Evolutionary conservation across 2,329 filamentous ascomycete species (phyloP), one percentile per base, ranked within the genome.

Genomic region (Aspergillus ruber): DNA sequence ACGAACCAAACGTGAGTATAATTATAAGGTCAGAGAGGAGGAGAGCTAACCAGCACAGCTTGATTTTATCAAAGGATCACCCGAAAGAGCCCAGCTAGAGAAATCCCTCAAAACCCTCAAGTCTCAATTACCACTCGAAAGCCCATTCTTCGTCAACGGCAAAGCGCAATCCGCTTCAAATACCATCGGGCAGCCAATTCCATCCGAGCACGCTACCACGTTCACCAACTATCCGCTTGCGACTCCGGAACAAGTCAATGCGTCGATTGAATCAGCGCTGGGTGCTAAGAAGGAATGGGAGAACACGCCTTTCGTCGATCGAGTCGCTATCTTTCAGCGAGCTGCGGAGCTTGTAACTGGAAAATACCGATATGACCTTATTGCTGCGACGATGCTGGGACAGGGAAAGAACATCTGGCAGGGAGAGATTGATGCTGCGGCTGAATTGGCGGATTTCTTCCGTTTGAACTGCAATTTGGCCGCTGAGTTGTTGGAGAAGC

Each of bases 351-450:
- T 97, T 50, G 80, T 96, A 54, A 78, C 85, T 48, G 85, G 80
- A 51, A 96, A 96, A 72, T 96, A 97, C 73, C 81, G 91, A 63
- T 95, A 95, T 72, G 88, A 95, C 46, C 81, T 97, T 60, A 93
- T 96, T 83, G 90, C 91, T 3, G 85, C 88, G 13, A 95, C 91
- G 4, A 95, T 96, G 82, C 75, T 95, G 18, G 90, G 91, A 51
- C 91, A 97, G 72, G 91, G 91, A 59, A 96, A 96, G 80, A 96
- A 95, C 66, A 88, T 87, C 40, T 95, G 89, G 89, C 90, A 97
- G 70, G 90, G 89, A 27, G 90, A 97, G 77, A 96, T 96, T 55
- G 90, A 96, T 69, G 80, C 89, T 29, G 90, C 90, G 13, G 90
- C 90, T 9, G 91, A 97, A 75, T 72, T 94, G 60, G 85, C 82